These are phyloP conservation scores for Piper betle DNA, from an alignment of 164 flowering plant genomes.

Conservation along the genomic window DNA sequence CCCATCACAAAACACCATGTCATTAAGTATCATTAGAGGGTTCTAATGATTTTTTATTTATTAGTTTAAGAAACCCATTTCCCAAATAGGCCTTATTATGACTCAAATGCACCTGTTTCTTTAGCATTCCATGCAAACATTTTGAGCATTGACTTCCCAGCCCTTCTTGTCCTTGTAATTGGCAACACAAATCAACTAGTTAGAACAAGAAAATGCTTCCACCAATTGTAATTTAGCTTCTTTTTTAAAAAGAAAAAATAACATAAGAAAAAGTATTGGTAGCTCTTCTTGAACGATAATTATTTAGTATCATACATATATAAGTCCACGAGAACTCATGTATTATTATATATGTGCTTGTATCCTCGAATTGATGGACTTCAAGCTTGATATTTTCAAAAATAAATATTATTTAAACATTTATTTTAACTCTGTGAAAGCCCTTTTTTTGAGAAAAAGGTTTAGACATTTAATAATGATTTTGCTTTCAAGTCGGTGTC, in stretches of 20 bases:
- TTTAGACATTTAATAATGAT: too few relatives aligned
- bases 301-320: too few relatives aligned
- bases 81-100: background rate
- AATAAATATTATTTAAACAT: too few relatives aligned
- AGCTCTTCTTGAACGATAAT: too few relatives aligned
- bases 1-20: background rate
- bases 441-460: too few relatives aligned
- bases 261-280: too few relatives aligned
- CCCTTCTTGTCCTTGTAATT: background rate
- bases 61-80: background rate
- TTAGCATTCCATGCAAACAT: background rate
- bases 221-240: background rate
- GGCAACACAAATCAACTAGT: background rate
- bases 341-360: too few relatives aligned
- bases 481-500: background rate
- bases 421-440: background rate
- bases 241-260: too few relatives aligned
- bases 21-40: background rate
- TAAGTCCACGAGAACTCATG: too few relatives aligned
- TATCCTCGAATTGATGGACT: too few relatives aligned
- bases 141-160: background rate
- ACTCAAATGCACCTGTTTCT: background rate
- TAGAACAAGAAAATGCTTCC: too few relatives aligned
- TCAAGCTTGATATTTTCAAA: too few relatives aligned
- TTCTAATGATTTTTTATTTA: conserved; percentile 1